phyloP scores from a whole-genome alignment of 345 rosid species.

The Aquilaria yunnanensis region DNA sequence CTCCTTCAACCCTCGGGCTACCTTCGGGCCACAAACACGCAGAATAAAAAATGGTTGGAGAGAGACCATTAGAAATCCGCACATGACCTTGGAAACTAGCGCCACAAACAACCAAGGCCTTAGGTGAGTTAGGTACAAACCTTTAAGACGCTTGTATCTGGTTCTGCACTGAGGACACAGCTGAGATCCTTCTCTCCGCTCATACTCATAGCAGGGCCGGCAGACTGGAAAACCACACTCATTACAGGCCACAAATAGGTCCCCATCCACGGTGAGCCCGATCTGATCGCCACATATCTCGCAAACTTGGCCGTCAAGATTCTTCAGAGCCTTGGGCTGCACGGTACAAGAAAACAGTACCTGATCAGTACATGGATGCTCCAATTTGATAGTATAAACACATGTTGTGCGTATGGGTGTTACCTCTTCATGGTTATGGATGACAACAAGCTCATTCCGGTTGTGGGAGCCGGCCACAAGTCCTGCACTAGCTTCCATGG shows the following conservation, averaged over 20 bases:
- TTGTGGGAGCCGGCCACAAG: conserved; percentile 98
- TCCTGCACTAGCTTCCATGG: conserved; percentile 99
- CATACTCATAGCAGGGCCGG: conserved; percentile 96
- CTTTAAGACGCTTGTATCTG: conserved; percentile 94
- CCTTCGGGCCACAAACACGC: conserved; percentile 28
- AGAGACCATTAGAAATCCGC: not conserved
- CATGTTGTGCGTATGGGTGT: not conserved
- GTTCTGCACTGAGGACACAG: conserved; percentile 94
- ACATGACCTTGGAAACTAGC: not conserved
- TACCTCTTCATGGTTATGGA: conserved; percentile 98
- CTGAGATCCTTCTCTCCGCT: conserved; percentile 90
- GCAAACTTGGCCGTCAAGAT: conserved; percentile 85
- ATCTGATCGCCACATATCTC: conserved; percentile 90
- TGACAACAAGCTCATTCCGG: conserved; percentile 96
- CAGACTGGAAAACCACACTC: conserved; percentile 97
- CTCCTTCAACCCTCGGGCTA: conserved; percentile 89
- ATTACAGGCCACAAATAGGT: conserved; percentile 91
- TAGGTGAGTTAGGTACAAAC: conserved; percentile 16
- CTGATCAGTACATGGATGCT: not conserved
- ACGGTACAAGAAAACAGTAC: not conserved
- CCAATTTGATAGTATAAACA: not conserved
- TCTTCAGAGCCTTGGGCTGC: conserved; percentile 89
- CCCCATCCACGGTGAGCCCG: conserved; percentile 87
- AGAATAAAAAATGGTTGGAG: not conserved
- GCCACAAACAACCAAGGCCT: not conserved